Conservation (phyloP, 2,329 filamentous ascomycete genomes). For the Claviceps quebecensis region DNA sequence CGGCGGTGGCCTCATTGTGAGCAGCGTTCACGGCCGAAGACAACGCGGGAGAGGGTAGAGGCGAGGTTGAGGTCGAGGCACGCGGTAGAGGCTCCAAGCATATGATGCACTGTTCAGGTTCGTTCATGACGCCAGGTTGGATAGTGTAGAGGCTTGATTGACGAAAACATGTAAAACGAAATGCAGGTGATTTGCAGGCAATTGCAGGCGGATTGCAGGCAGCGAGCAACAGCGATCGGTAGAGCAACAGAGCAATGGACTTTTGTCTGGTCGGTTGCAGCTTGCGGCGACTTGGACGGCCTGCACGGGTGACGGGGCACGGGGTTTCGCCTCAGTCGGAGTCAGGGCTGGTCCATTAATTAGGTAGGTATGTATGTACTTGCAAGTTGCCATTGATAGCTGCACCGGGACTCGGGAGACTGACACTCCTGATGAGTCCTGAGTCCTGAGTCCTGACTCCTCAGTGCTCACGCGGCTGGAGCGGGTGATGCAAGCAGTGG, state of each 20-base stretch:
- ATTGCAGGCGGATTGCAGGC: constrained; percentile 3
- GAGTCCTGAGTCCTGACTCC: no score
- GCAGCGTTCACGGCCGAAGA: constrained; percentile 11
- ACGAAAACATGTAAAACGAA: constrained; percentile 33
- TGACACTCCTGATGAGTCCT: no score
- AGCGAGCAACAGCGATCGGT: background rate
- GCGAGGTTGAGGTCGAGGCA: constrained; percentile 13
- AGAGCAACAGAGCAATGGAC: background rate
- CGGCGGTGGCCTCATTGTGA: constrained; percentile 1
- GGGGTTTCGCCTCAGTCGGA: background rate
- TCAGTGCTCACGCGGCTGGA: no score
- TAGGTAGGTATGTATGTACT: no score
- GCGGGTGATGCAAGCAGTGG: no score
- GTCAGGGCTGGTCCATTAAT: no score
- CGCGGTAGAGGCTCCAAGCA: constrained; percentile 47
- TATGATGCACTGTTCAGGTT: constrained; percentile 55
- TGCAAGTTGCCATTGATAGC: no score
- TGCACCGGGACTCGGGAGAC: no score
- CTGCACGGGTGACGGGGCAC: background rate
- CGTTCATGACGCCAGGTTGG: constrained; percentile 32
- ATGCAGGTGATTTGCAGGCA: constrained; percentile 6
- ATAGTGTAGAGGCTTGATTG: constrained; percentile 20
- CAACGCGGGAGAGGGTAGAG: background rate
- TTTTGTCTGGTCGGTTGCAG: background rate
- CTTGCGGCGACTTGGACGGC: background rate